Evolutionary conservation across 225 moss, liverwort and hornwort genomes (phyloP).

Genomic region (Marchantia polymorpha): DNA sequence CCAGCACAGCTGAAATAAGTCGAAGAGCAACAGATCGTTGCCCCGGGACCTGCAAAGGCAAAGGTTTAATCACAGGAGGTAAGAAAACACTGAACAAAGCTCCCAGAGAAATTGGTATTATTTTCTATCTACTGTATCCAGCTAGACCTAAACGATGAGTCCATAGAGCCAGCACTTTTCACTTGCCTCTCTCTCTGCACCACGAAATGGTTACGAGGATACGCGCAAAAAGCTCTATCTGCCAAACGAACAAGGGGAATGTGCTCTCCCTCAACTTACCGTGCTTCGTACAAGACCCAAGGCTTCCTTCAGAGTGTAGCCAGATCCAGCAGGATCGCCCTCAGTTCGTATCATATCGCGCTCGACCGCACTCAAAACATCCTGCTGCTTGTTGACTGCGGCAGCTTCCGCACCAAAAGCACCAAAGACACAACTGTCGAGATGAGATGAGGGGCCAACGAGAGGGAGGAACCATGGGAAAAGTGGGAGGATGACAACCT

Average conservation of each 20-base stretch:
- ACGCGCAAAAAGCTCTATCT: neutral
- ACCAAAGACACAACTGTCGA: conserved; percentile 19
- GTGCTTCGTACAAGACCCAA: conserved; percentile 86
- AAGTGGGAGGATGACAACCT: too few species aligned
- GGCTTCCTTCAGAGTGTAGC: conserved; percentile 81
- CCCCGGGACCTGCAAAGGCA: conserved; percentile 64
- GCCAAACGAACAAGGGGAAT: neutral
- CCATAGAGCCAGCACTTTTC: neutral
- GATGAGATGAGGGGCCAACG: conserved; percentile 3
- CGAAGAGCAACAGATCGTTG: conserved; percentile 83
- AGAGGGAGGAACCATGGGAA: neutral
- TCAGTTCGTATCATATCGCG: conserved; percentile 90
- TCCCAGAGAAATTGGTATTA: too few species aligned
- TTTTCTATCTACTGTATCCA: too few species aligned
- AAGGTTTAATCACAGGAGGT: neutral
- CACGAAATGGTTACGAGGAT: neutral
- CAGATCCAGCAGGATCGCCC: conserved; percentile 80
- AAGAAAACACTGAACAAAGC: neutral
- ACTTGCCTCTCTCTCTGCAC: neutral
- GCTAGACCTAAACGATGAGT: neutral
- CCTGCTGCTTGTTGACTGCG: conserved; percentile 17
- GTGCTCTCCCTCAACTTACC: conserved; percentile 44
- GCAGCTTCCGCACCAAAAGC: conserved; percentile 15
- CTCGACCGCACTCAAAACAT: conserved; percentile 56
- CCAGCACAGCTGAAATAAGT: conserved; percentile 74